These are phyloP conservation scores for Hibiscus syriacus DNA, from an alignment of 345 rosid genomes.

Conservation along the genomic window DNA sequence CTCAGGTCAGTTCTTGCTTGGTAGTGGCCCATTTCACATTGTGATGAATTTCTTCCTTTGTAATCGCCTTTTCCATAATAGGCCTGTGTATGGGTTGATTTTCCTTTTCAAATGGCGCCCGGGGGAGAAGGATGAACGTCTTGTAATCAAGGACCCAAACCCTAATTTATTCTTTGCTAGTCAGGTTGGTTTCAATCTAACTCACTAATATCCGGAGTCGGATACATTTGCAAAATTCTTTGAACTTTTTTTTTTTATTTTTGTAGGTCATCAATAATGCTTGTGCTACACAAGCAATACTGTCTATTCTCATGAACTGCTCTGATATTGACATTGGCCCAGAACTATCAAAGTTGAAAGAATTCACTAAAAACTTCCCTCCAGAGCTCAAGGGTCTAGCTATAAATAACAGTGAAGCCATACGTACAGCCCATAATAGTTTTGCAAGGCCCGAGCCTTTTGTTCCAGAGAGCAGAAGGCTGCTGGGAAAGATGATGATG, in stretches of 20 bases:
- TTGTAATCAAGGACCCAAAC: conserved; percentile 68
- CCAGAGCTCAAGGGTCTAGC: conserved; percentile 95
- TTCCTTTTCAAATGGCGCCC: too few species aligned
- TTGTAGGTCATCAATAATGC: conserved; percentile 90
- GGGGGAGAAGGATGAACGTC: conserved; percentile 84
- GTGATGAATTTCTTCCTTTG: neutral
- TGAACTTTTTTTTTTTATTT: neutral
- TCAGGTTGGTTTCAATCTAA: conserved; percentile 45
- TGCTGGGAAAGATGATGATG: conserved; percentile 86
- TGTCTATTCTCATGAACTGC: conserved; percentile 85
- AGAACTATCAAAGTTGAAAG: conserved; percentile 69
- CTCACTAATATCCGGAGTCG: neutral
- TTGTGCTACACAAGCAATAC: conserved; percentile 96
- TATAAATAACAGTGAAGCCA: conserved; percentile 90
- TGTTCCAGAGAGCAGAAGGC: conserved; percentile 82
- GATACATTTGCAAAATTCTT: neutral
- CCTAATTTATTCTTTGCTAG: conserved; percentile 81
- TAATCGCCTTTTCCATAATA: conserved; percentile 14
- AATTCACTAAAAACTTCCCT: conserved; percentile 83
- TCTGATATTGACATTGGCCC: conserved; percentile 87
- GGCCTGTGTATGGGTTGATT: conserved; percentile 93
- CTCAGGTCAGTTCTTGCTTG: conserved; percentile 49
- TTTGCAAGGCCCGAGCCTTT: conserved; percentile 97
- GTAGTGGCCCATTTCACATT: neutral
- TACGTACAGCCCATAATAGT: conserved; percentile 87